Evolutionary conservation across 352 stramenopile species (phyloP).

Genomic region (Phytophthora fragariae): DNA sequence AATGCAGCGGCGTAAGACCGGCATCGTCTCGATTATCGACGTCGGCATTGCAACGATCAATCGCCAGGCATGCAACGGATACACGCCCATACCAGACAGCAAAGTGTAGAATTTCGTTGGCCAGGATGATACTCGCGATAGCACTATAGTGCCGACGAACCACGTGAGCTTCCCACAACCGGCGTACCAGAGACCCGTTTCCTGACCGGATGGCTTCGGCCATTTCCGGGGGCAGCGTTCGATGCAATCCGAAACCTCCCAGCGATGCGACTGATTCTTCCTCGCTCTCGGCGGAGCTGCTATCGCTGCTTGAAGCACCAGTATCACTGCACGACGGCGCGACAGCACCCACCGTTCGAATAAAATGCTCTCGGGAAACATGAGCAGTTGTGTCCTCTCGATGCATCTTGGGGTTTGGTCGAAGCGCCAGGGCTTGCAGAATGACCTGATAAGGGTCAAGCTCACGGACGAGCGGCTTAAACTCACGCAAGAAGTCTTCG

Average conservation of each 20-base stretch:
- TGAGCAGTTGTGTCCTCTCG: conserved; percentile 62
- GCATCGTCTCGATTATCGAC: conserved; percentile 79
- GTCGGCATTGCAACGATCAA: conserved; percentile 67
- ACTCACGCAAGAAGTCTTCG: conserved; percentile 86
- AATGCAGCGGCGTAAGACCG: conserved; percentile 78
- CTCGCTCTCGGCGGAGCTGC: conserved; percentile 36
- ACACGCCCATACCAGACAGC: conserved; percentile 76
- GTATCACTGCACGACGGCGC: conserved; percentile 28
- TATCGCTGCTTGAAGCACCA: conserved; percentile 35
- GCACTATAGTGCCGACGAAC: conserved; percentile 31
- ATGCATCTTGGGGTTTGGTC: conserved; percentile 54
- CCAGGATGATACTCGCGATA: conserved; percentile 48
- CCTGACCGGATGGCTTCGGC: conserved; percentile 47
- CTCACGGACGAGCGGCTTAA: conserved; percentile 78
- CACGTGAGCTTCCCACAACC: conserved; percentile 60
- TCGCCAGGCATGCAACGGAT: conserved; percentile 66
- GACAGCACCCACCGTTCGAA: conserved; percentile 37
- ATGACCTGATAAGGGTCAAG: conserved; percentile 85
- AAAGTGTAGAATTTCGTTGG: conserved; percentile 85
- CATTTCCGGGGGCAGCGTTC: conserved; percentile 67
- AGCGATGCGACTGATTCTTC: conserved; percentile 40
- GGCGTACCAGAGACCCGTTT: conserved; percentile 47
- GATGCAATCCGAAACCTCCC: conserved; percentile 63
- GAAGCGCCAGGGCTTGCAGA: conserved; percentile 61
- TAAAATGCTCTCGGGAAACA: conserved; percentile 62